Evolutionary conservation across 1,139 yeast genomes (phyloP).

Genomic region (Wickerhamomyces sp.): DNA sequence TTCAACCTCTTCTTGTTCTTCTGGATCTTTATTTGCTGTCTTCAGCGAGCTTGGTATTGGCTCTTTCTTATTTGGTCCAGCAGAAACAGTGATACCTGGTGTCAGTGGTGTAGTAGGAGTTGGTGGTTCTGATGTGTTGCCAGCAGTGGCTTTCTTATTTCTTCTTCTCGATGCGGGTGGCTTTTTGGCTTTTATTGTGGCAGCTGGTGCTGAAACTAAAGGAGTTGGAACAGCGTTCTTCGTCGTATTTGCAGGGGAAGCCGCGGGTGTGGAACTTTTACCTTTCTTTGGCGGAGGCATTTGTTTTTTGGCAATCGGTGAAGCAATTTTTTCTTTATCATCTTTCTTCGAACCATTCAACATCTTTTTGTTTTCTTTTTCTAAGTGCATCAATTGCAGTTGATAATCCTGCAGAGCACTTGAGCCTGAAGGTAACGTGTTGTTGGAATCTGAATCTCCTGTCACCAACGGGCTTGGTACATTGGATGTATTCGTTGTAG

Average conservation of each 20-base stretch:
- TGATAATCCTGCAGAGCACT: constrained; percentile 65
- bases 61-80: constrained; percentile 5
- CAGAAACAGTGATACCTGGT: constrained; percentile 10
- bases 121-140: constrained; percentile 25
- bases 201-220: constrained; percentile 14
- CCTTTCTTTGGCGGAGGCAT: constrained; percentile 22
- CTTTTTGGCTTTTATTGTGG: constrained; percentile 20
- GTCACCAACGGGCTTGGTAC: constrained; percentile 12
- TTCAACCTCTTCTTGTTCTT: constrained; percentile 4
- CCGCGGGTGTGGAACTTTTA: constrained; percentile 20
- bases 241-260: constrained; percentile 18
- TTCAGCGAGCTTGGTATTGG: neutral
- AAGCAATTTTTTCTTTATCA: constrained; percentile 11
- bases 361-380: constrained; percentile 62
- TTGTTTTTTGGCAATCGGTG: constrained; percentile 9
- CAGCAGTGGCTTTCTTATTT: constrained; percentile 25
- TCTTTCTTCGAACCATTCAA: constrained; percentile 41
- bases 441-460: constrained; percentile 5
- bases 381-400: constrained; percentile 66
- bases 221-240: constrained; percentile 7
- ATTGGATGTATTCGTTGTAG: constrained; percentile 3
- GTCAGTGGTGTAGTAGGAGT: constrained; percentile 27
- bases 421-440: constrained; percentile 13
- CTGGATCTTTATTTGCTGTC: constrained; percentile 3
- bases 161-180: constrained; percentile 25